phyloP scores from a whole-genome alignment of 352 stramenopile genomes.

The Globisporangium paroecandrum region DNA sequence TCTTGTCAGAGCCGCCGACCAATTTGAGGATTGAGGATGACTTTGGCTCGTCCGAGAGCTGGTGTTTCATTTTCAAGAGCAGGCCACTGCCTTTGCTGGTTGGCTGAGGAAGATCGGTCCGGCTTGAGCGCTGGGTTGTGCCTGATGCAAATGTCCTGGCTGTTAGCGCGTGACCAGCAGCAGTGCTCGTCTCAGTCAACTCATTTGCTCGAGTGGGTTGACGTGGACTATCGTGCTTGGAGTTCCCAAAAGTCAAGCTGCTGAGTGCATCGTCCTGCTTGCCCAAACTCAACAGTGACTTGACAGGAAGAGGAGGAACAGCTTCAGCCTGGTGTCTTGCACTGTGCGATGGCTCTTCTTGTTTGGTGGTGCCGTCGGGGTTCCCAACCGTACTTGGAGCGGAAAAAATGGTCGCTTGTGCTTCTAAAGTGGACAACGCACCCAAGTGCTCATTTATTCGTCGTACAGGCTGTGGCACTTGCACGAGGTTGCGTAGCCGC shows the following conservation, averaged over 20 bases:
- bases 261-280: constrained; percentile 12
- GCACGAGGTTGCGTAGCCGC: constrained; percentile 41
- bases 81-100: background rate
- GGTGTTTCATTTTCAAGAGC: constrained; percentile 9
- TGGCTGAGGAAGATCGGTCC: background rate
- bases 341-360: background rate
- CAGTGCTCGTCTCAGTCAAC: background rate
- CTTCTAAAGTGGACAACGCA: background rate
- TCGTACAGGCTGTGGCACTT: constrained; percentile 39
- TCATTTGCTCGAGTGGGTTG: constrained; percentile 4
- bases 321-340: background rate
- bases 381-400: constrained; percentile 6
- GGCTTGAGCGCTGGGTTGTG: background rate
- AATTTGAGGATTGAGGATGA: constrained; percentile 59
- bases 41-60: constrained; percentile 16
- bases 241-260: constrained; percentile 2
- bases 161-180: background rate
- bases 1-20: constrained; percentile 30
- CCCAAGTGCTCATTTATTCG: background rate
- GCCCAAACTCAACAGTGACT: background rate
- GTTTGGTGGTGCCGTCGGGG: constrained; percentile 7
- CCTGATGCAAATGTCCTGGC: background rate
- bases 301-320: background rate
- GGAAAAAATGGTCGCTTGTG: constrained; percentile 11
- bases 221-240: constrained; percentile 11